phyloP scores from a whole-genome alignment of 1,284 basidiomycete species.

The Filobasidium uniguttulatum region DNA sequence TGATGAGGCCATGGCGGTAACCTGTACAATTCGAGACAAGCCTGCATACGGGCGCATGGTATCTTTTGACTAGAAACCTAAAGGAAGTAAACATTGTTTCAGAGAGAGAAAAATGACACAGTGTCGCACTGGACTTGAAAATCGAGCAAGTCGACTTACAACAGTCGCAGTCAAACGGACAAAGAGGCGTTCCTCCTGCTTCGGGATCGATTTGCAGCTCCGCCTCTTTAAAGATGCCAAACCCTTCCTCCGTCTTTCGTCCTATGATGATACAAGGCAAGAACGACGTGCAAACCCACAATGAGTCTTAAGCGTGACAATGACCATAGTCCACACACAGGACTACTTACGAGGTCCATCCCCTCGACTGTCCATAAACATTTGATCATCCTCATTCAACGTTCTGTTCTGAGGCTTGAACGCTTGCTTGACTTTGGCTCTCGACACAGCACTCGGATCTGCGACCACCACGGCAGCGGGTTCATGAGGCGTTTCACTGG shows the following conservation, averaged over 20 bases:
- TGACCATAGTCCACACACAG: not conserved
- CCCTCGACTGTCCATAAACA: conserved; percentile 64
- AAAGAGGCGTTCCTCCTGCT: conserved; percentile 57
- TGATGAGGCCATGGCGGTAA: too few species aligned
- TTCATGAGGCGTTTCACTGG: not conserved
- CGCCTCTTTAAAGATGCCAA: conserved; percentile 68
- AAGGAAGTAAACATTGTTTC: too few species aligned
- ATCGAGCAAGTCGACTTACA: conserved; percentile 43
- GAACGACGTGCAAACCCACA: conserved; percentile 3
- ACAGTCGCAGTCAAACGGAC: conserved; percentile 71
- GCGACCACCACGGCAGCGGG: not conserved
- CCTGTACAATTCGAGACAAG: too few species aligned
- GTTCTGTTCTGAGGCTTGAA: not conserved
- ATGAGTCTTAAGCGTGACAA: not conserved
- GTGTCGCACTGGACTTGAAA: not conserved
- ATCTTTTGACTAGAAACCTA: too few species aligned
- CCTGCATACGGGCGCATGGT: too few species aligned
- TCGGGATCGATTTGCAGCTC: conserved; percentile 60
- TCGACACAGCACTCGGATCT: not conserved
- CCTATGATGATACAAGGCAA: conserved; percentile 40
- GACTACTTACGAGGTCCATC: conserved; percentile 50
- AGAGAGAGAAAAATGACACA: not conserved
- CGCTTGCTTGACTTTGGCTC: not conserved
- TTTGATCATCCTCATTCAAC: conserved; percentile 40
- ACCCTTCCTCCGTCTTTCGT: conserved; percentile 71